Evolutionary conservation across 352 stramenopile species (phyloP).

Genomic region (Chrysophaeum taylorii): DNA sequence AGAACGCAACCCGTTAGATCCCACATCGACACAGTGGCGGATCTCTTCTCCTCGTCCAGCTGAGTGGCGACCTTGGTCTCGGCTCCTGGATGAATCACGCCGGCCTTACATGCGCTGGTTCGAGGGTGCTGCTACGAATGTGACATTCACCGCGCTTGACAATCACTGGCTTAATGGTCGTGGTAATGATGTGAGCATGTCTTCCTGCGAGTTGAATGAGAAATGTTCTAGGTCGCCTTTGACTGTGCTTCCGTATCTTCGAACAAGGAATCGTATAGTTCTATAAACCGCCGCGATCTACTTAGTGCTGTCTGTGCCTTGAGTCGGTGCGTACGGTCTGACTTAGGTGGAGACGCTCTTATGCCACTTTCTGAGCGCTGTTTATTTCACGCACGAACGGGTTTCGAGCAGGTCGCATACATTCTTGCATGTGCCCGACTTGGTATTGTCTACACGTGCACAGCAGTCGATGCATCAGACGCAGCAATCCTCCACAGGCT

Average conservation of each 20-base stretch:
- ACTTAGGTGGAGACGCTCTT: not conserved
- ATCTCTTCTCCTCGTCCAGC: too few species aligned
- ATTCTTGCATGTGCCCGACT: not conserved
- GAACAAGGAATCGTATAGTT: not conserved
- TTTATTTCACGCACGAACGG: not conserved
- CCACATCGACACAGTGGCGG: too few species aligned
- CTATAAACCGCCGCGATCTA: not conserved
- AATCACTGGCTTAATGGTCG: too few species aligned
- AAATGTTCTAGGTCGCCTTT: not conserved
- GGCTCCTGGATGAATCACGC: not conserved
- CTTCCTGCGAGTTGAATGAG: not conserved
- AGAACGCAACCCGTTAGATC: too few species aligned
- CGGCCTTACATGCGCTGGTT: not conserved
- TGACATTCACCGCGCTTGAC: not conserved
- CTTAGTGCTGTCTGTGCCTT: not conserved
- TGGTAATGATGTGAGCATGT: not conserved
- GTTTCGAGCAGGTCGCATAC: not conserved
- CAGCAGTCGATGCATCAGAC: not conserved
- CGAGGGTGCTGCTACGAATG: not conserved
- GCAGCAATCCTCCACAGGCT: not conserved
- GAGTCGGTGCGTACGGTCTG: not conserved
- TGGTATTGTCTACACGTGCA: not conserved
- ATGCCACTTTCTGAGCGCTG: not conserved
- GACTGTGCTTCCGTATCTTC: not conserved
- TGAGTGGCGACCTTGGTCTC: not conserved